Evolutionary conservation across 202 grass and related monocot genomes (phyloP), one percentile per base, ranked within the genome.

Genomic region (Saccharum hybrid): DNA sequence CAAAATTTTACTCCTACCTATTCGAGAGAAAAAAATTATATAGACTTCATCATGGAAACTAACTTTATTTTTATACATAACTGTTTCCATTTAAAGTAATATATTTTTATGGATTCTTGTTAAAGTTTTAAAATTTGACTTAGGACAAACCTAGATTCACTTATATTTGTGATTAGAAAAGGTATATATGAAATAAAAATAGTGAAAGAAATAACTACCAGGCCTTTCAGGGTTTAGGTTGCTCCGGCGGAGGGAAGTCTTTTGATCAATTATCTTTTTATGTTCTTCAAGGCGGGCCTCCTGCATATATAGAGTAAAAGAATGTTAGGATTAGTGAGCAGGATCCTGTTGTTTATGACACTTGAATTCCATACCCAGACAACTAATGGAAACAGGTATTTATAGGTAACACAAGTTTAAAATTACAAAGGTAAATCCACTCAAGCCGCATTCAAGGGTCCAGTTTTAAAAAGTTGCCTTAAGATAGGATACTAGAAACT

Each of bases 181-280:
- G 10, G 26, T 19, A 21, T 19, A 21, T 72, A 84, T 72, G 68
- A 61, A 77, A 81, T 78, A 46, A 16, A 3, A 80, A 28, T 48
- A 12, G 22, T 75, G 39, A 72, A 74, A 74, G 39, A 70, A 54
- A 42, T 39, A 52, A 68, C 15, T 94, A 99, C 93, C 96, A 15
- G 96, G 96, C 52, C 96, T 94, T 92, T 94, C 91, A 89, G 96
- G 91, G 70, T 96, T 99, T 63, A 92, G 86, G 91, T 99, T 99
- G 71, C 75, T 96, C 57, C 48, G 73, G 64, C 93, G 93, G 22
- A 99, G 93, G 63, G 90, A 41, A n/a, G 77, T 72, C 84, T 99
- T 96, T 62, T 87, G 86, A 49, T 99, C 97, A 84, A 99, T 83
- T 36, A 86, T 66, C 81, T 78, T 99, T 79, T 80, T 96, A 36